Evolutionary conservation across 2,329 filamentous ascomycete genomes (phyloP), one percentile per base, ranked within the genome.

Genomic region (Fusarium cicatricum): DNA sequence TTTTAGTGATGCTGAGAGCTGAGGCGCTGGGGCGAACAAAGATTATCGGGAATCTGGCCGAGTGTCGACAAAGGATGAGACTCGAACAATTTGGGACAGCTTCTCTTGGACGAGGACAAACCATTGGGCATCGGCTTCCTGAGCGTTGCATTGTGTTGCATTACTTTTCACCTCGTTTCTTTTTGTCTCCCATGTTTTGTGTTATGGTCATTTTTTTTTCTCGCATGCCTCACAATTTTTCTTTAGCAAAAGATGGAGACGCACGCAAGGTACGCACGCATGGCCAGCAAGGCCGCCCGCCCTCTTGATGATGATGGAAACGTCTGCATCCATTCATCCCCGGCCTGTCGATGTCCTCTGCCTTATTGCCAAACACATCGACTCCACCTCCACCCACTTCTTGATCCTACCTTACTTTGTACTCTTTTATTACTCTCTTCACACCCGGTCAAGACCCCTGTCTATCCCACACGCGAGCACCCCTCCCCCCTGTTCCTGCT

Each of bases 281-380:
- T 42, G 34, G 55, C 50, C 46, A 60, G 42, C 61, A 45, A 55
- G 57, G 21, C 50, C 33, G 29, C 29, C 50, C 33, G 29, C 29
- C 36, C 44, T 65, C 46, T 37, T 50, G 23, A 8, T 21, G 14
- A 16, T 31, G 21, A 42, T 17, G 15, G 8, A 34, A 51, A 28
- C 17, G 26, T 51, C 54, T 59, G 52, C 44, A 47, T 52, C 52
- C 52, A 46, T 66, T 43, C 47, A 60, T 60, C 57, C 59, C 64
- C 54, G 54, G 42, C 55, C 57, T 62, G 57, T 69, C 54, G 60
- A 68, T 67, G 46, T 37, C 42, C 59, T 67, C 45, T 67, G 62
- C 66, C 62, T 69, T 67, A 67, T 68, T 67, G 47, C 53, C 60
- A 68, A 67, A 66, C 66, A 55, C 41, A 49, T 55, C 39, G 52